Evolutionary conservation across 1,139 yeast species (phyloP).

Genomic region (Hanseniaspora gamundiae): DNA sequence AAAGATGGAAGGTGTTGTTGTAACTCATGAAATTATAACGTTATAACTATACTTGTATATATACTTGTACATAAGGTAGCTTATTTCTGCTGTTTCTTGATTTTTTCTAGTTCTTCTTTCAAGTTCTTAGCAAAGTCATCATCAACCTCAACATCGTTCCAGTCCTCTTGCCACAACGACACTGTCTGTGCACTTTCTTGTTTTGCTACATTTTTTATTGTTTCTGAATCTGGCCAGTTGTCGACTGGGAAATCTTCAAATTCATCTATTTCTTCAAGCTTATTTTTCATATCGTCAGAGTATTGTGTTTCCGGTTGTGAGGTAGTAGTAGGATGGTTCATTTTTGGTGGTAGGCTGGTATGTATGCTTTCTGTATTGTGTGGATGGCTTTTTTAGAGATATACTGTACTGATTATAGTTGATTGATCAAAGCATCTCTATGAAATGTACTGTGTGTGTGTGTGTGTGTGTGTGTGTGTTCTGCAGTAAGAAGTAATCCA

Average conservation of each 20-base stretch:
- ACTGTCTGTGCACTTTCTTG: constrained; percentile 8
- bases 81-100: constrained; percentile 1
- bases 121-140: constrained; percentile 70
- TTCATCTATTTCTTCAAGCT: constrained; percentile 86
- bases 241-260: constrained; percentile 92
- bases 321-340: background rate
- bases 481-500: no score
- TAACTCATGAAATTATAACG: no score
- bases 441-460: no score
- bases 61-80: background rate
- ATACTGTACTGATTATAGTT: background rate
- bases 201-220: constrained; percentile 19
- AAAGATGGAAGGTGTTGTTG: no score
- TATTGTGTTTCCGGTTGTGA: background rate
- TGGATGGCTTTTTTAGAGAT: no score
- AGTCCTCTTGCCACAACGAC: constrained; percentile 72
- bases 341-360: background rate
- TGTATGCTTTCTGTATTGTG: no score
- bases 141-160: constrained; percentile 89
- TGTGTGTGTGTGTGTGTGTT: no score
- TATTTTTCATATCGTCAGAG: constrained; percentile 22
- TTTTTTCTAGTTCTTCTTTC: constrained; percentile 32
- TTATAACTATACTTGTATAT: no score
- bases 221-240: constrained; percentile 36
- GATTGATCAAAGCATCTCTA: no score